Base-by-base conservation (phyloP, 257 asterid genomes). In the Nicotiana knightiana region DNA sequence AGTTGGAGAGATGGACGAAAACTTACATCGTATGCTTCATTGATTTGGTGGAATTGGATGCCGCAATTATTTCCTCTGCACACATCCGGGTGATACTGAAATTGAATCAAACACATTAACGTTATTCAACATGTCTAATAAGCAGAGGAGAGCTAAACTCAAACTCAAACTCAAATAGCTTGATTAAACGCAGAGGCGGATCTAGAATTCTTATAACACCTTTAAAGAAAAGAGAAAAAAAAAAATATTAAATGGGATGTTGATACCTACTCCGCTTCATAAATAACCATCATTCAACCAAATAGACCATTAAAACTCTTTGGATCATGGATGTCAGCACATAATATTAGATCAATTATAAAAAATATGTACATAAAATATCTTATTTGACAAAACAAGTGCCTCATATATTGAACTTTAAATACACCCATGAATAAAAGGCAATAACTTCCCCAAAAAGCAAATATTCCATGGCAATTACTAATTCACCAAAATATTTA, bases 41-140 rank as follows among this genome's bases (percentile, higher is more conserved):
- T 88, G 64, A 95, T 93, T 81, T 91, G 90, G 86, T 89, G 89
- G 80, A 95, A 95, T 54, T 95, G 89, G 53, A 88, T 67, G 2
- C 87, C 89, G 16, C 90, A 85, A 76, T 91, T 85, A 84, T 80
- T 93, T 85, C 88, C 99, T 89, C 90, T 90, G 89, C 97, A 95
- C 2, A 95, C 99, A 86, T 95, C 99, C 1, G 99, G 99, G 82
- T 95, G 99, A 84, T 95, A 95, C 99, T 95, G 98, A 88, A 26
- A 91, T 82, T 70, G 48, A n/a, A 81, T 66, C 17, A 61, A 79
- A 37, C 59, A 61, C 51, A 6, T 2, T 71, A 35, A 21, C 30
- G 15, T 73, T 6, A 71, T 21, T 46, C 48, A 13, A 48, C 79
- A 48, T 13, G n/a, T 70, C 6, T 15, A 62, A 63, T 24, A 63